phyloP scores from a whole-genome alignment of 1,284 basidiomycete species.

The Ceratorhiza oryzae-sativae region DNA sequence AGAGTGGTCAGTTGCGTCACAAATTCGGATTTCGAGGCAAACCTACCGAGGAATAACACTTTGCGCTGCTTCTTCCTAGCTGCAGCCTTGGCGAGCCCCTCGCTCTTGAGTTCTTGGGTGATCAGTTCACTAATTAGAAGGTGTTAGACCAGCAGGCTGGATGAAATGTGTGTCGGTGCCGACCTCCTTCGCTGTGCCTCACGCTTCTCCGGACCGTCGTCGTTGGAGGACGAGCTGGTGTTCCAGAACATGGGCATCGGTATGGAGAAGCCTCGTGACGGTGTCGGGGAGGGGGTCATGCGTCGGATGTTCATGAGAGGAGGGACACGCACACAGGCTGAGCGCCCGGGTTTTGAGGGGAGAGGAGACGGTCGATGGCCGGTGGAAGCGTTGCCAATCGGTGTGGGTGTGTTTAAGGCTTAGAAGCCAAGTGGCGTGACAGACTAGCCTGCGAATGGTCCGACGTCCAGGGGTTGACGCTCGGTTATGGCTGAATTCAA shows the following conservation, averaged over 20 bases:
- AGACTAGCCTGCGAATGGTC: slow-evolving; percentile 4
- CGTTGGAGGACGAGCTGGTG: not conserved
- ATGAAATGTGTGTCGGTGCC: not conserved
- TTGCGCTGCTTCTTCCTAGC: slow-evolving; percentile 23
- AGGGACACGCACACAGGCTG: not conserved
- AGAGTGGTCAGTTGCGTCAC: not conserved
- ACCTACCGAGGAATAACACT: slow-evolving; percentile 19
- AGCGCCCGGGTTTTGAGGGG: not conserved
- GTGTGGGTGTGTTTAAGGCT: not conserved
- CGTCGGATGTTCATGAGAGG: slow-evolving; percentile 4
- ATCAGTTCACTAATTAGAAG: slow-evolving; percentile 20
- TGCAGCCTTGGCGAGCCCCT: slow-evolving; percentile 4
- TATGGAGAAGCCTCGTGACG: not conserved
- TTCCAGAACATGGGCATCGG: not conserved
- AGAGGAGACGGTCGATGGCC: not conserved
- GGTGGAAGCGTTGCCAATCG: not conserved
- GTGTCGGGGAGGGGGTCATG: slow-evolving; percentile 23
- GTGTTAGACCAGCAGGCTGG: not conserved
- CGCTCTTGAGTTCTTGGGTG: slow-evolving; percentile 11
- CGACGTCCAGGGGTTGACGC: not conserved
- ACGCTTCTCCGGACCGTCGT: not conserved
- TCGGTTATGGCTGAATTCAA: not conserved
- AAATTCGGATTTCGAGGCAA: not conserved
- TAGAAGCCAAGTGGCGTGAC: not conserved
- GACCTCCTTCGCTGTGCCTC: slow-evolving; percentile 26